Evolutionary conservation across 768 basidiomycete species (phyloP).

Genomic region (Boletus tomentosulus): DNA sequence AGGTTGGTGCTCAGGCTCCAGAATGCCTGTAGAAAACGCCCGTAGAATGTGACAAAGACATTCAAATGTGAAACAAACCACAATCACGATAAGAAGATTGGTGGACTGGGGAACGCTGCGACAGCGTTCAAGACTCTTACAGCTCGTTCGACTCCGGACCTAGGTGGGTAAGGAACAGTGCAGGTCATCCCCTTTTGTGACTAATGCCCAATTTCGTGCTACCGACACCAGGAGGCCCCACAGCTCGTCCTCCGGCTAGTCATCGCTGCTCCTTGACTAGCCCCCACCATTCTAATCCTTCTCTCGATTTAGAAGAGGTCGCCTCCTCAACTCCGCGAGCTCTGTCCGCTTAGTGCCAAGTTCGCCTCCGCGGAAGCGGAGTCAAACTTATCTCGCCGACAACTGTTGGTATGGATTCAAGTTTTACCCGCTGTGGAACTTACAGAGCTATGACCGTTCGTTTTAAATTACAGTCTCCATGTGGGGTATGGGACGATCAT

Average conservation of each 20-base stretch:
- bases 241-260: neutral
- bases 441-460: neutral
- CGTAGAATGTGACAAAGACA: neutral
- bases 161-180: neutral
- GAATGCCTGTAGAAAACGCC: neutral
- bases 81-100: neutral
- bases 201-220: neutral
- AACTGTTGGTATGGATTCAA: neutral
- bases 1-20: neutral
- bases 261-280: neutral
- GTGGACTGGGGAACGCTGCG: too few relatives aligned
- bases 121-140: neutral
- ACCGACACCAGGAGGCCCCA: neutral
- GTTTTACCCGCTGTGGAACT: neutral
- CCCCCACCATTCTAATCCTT: slow-evolving; percentile 10
- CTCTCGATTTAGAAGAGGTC: slow-evolving; percentile 29
- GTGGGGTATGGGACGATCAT: neutral
- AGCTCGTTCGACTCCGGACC: neutral
- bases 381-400: slow-evolving; percentile 10
- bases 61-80: neutral
- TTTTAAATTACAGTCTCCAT: neutral
- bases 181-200: neutral
- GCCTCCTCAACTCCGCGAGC: slow-evolving; percentile 31
- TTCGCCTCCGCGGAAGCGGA: slow-evolving; percentile 31
- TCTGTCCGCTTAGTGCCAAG: slow-evolving; percentile 19